Evolutionary conservation across 2,329 filamentous ascomycete species (phyloP).

Genomic region (Zymoseptoria ardabiliae): DNA sequence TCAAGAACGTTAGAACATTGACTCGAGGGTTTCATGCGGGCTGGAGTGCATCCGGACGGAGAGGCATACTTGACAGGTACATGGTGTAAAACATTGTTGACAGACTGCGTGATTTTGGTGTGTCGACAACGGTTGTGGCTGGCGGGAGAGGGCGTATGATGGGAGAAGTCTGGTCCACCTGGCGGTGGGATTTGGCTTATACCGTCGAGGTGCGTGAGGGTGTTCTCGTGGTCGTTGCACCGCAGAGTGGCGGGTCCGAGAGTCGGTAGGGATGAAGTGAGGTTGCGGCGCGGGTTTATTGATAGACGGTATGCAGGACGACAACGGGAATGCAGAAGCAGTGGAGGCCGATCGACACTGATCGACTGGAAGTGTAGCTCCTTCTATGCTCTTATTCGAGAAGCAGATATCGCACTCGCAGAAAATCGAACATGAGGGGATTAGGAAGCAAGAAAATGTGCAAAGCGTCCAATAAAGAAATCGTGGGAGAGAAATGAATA

Average conservation of each 20-base stretch:
- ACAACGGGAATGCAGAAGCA: neutral
- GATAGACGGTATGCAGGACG: neutral
- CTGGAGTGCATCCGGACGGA: neutral
- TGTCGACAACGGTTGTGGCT: neutral
- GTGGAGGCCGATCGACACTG: neutral
- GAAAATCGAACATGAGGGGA: neutral
- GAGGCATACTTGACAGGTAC: slow-evolving; percentile 50
- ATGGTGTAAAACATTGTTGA: slow-evolving; percentile 36
- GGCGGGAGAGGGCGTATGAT: slow-evolving; percentile 1
- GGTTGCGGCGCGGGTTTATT: neutral
- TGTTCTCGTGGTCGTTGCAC: slow-evolving; percentile 16
- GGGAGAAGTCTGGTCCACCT: neutral
- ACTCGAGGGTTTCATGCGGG: neutral
- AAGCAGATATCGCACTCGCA: neutral
- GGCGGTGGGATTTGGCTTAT: slow-evolving; percentile 22
- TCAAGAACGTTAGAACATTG: slow-evolving; percentile 1
- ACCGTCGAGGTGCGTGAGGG: slow-evolving; percentile 11
- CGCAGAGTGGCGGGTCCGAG: slow-evolving; percentile 15
- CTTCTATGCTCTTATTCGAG: neutral
- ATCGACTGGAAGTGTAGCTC: neutral
- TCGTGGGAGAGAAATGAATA: neutral
- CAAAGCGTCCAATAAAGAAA: neutral
- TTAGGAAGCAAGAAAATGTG: neutral
- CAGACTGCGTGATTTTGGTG: slow-evolving; percentile 2
- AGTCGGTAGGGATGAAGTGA: slow-evolving; percentile 1